These are phyloP conservation scores for Lactarius indigo DNA, from an alignment of 768 basidiomycete genomes.

Conservation along the genomic window DNA sequence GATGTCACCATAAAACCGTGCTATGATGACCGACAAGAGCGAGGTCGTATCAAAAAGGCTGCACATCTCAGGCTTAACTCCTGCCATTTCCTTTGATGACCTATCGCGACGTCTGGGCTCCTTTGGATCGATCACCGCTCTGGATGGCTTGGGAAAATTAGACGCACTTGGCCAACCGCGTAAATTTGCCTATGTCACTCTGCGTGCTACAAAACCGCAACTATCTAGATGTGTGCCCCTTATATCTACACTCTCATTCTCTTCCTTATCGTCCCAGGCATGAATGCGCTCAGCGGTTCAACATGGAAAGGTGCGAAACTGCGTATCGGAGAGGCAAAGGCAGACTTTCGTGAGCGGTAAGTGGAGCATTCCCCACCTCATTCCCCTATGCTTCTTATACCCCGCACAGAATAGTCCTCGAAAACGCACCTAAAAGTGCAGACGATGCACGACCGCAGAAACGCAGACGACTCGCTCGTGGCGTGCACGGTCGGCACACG, in stretches of 20 bases:
- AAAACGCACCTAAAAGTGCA: conserved; percentile 32
- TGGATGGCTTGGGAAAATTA: conserved; percentile 64
- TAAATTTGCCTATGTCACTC: conserved; percentile 71
- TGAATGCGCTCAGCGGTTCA: conserved; percentile 73
- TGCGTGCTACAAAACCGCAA: conserved; percentile 58
- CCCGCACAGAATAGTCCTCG: conserved; percentile 34
- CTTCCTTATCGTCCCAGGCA: conserved; percentile 41
- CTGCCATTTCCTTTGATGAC: conserved; percentile 54
- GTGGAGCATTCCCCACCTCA: conserved; percentile 19
- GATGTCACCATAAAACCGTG: too few relatives aligned
- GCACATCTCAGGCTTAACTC: conserved; percentile 73
- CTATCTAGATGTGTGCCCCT: conserved; percentile 58
- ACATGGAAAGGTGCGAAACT: conserved; percentile 88
- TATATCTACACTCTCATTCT: background rate
- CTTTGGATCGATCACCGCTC: conserved; percentile 64
- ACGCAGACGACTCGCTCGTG: conserved; percentile 37
- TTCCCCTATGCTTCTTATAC: conserved; percentile 20
- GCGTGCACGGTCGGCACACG: conserved; percentile 43
- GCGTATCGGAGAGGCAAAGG: conserved; percentile 79
- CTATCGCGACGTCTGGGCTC: conserved; percentile 53
- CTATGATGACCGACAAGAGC: background rate
- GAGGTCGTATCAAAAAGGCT: conserved; percentile 51
- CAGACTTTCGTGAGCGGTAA: conserved; percentile 64
- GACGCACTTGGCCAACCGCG: conserved; percentile 65
- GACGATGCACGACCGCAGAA: conserved; percentile 42